A percentile compares a stretch with the other conserved stretches of the same genome.
Evolutionary conservation across 192 early-diverging fungal genomes (phyloP).

Genomic region (Coemansia sp.): DNA sequence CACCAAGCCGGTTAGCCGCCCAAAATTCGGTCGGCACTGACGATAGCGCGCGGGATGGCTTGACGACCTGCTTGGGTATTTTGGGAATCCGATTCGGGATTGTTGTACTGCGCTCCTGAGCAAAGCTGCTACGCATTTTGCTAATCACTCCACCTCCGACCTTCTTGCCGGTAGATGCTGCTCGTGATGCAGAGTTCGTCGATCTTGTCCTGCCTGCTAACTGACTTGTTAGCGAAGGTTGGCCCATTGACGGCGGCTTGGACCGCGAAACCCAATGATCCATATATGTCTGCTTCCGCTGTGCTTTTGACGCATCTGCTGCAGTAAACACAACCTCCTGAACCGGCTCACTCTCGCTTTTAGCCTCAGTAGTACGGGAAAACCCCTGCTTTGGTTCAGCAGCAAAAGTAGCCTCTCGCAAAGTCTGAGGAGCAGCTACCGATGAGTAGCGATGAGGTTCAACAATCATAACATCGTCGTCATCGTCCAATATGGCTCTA

Average conservation of each 20-base stretch:
- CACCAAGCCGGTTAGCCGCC: constrained; percentile 5
- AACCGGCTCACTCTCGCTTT: neutral
- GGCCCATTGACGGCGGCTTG: neutral
- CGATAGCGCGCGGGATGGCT: constrained; percentile 36
- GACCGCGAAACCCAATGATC: constrained; percentile 24
- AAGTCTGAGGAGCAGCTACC: neutral
- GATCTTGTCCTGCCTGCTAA: neutral
- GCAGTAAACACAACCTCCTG: constrained; percentile 19
- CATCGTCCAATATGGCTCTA: neutral
- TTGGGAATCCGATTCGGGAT: neutral
- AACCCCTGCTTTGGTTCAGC: neutral
- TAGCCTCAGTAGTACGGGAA: neutral
- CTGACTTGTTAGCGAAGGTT: neutral
- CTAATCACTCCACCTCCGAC: constrained; percentile 5
- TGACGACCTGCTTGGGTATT: constrained; percentile 29
- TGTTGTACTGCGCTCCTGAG: constrained; percentile 15
- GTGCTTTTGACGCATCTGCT: constrained; percentile 1
- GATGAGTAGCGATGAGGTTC: neutral
- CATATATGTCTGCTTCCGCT: constrained; percentile 32
- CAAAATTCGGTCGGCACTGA: constrained; percentile 18
- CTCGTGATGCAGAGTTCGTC: neutral
- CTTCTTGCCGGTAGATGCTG: constrained; percentile 10
- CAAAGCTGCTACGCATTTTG: constrained; percentile 28
- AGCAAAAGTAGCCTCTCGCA: neutral
- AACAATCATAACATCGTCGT: neutral